Evolutionary conservation across 805 yeast species (phyloP).

Genomic region (Saturnispora hagleri): DNA sequence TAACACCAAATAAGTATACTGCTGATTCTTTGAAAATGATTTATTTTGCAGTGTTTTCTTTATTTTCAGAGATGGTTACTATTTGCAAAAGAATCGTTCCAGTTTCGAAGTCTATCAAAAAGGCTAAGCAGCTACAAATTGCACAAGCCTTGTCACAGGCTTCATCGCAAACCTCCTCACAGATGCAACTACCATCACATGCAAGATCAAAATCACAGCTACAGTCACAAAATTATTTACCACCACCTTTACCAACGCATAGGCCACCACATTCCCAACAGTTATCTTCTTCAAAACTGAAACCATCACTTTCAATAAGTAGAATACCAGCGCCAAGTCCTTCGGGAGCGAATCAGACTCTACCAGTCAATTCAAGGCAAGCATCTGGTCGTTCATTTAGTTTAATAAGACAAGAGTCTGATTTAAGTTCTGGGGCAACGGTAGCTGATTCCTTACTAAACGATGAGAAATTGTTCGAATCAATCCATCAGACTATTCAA

Average conservation of each 20-base stretch:
- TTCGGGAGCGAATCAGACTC: conserved; percentile 1
- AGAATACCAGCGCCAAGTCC: conserved; percentile 12
- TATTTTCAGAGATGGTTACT: conserved; percentile 22
- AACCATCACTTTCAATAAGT: conserved; percentile 2
- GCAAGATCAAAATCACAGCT: background rate
- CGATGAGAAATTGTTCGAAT: conserved; percentile 23
- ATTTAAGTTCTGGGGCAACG: conserved; percentile 12
- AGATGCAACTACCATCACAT: background rate
- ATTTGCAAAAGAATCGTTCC: conserved; percentile 23
- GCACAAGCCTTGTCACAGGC: background rate
- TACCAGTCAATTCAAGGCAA: conserved; percentile 12
- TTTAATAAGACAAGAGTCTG: conserved; percentile 24
- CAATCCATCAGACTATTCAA: conserved; percentile 25
- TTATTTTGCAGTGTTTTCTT: conserved; percentile 22
- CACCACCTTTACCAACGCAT: conserved; percentile 9
- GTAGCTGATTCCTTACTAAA: conserved; percentile 13
- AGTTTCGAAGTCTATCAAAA: background rate
- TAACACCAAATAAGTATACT: conserved; percentile 2
- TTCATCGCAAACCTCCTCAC: background rate
- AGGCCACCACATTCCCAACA: conserved; percentile 6
- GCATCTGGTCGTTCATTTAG: conserved; percentile 17
- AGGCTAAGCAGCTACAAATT: background rate
- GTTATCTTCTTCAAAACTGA: conserved; percentile 2
- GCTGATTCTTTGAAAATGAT: conserved; percentile 19
- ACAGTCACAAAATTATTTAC: conserved; percentile 4